Base-by-base conservation (phyloP, 257 asterid genomes). In the Eucommia ulmoides region DNA sequence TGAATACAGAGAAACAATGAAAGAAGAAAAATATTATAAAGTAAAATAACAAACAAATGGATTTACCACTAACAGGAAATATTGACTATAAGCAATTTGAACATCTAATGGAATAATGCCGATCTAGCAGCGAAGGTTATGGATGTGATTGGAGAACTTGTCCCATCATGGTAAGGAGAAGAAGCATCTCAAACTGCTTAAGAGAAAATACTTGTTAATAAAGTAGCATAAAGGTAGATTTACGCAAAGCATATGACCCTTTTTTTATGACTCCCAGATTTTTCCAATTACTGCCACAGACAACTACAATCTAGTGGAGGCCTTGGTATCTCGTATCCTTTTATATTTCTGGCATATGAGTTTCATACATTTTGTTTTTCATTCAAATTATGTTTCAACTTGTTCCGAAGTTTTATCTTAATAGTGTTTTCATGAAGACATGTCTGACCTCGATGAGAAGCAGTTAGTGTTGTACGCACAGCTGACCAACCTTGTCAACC, bases 261-360 rank as follows among this genome's bases (percentile, higher is more conserved):
- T 35, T 50, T 45, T 64, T 55, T 69, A 5, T 69, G 52, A 53
- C 52, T 65, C 63, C 70, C 67, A 89, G 98, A 67, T 72, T 45
- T 52, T 74, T 51, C 80, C 75, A 44, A 52, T 65, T 51, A 73
- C 86, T 33, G 79, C 74, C 19, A 65, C 79, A 35, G 96, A 85
- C 57, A 80, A 74, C 68, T 76, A 73, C 74, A 65, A 63, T 70
- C 64, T 68, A 42, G 77, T 86, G 56, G 80, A 83, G 57, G 76
- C 78, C 16, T 77, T 91, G 84, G 87, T 91, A 21, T 91, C 98
- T 61, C 96, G 98, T 91, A 91, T 91, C 98, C 96, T 73, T 52
- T 20, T 20, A 42, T 57, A 51, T 45, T 56, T 23, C 50, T 20
- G 23, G 20, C 41, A 44, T 52, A 60, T 17, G 50, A 46, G 24